phyloP scores from a whole-genome alignment of 768 basidiomycete genomes.

The Sarcodon aspratus region DNA sequence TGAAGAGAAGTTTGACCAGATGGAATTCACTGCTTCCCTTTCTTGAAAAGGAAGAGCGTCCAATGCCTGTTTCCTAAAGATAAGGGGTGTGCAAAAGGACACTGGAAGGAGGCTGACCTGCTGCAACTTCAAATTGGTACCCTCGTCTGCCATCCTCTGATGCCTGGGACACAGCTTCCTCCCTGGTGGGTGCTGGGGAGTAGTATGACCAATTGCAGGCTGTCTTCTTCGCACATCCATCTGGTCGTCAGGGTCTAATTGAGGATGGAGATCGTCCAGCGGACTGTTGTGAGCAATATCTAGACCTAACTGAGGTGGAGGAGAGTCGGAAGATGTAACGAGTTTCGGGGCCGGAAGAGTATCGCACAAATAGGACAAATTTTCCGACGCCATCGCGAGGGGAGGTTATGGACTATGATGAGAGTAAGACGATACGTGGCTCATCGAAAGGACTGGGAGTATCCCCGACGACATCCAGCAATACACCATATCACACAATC shows the following conservation, averaged over 20 bases:
- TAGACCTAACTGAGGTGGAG: conserved; percentile 4
- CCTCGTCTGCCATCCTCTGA: conserved; percentile 94
- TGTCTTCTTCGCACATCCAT: neutral
- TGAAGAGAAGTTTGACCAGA: conserved; percentile 96
- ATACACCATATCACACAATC: conserved; percentile 1
- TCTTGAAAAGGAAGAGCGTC: conserved; percentile 82
- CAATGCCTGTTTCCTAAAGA: conserved; percentile 48
- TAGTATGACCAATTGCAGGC: conserved; percentile 1
- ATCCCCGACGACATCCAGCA: neutral
- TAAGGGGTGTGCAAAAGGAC: neutral
- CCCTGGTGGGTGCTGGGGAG: conserved; percentile 24
- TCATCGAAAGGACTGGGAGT: too few relatives aligned
- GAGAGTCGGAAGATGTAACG: conserved; percentile 16
- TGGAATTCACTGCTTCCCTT: conserved; percentile 75
- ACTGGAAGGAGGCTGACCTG: conserved; percentile 40
- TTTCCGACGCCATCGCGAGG: neutral
- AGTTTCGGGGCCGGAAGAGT: conserved; percentile 57
- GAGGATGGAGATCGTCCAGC: neutral
- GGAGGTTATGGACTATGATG: neutral
- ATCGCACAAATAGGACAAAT: conserved; percentile 48
- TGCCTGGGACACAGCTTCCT: conserved; percentile 87
- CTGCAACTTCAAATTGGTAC: conserved; percentile 85
- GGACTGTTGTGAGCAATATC: conserved; percentile 2
- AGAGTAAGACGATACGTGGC: too few relatives aligned
- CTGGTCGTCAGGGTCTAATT: neutral